Percentiles rank a stretch among this genome's conserved stretches.
phyloP scores from a whole-genome alignment of 352 stramenopile genomes.

The Phytophthora gonapodyides region DNA sequence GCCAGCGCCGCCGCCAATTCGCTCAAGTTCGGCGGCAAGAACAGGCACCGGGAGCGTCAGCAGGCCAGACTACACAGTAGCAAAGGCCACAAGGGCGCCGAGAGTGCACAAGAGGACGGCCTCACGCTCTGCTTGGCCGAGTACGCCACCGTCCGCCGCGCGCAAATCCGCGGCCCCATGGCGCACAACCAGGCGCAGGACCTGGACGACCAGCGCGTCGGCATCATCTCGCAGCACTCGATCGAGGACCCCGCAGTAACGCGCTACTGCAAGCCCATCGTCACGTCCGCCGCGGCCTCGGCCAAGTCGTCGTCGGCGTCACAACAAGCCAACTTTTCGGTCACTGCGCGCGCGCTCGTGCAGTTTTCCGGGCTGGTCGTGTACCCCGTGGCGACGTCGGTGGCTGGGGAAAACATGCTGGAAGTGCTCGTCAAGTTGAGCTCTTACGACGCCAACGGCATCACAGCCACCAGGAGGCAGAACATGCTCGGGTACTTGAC shows the following conservation, averaged over 20 bases:
- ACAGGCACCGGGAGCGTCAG: slow-evolving; percentile 28
- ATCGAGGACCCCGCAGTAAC: slow-evolving; percentile 65
- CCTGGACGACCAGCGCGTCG: slow-evolving; percentile 55
- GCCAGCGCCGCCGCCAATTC: slow-evolving; percentile 32
- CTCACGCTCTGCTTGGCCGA: slow-evolving; percentile 62
- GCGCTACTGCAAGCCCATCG: slow-evolving; percentile 63
- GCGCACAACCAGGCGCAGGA: slow-evolving; percentile 36
- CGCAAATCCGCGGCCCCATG: slow-evolving; percentile 40
- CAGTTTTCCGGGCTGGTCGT: slow-evolving; percentile 70
- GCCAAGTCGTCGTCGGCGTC: slow-evolving; percentile 16
- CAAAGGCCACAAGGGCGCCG: slow-evolving; percentile 10
- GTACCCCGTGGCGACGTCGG: slow-evolving; percentile 55
- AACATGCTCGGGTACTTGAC: slow-evolving; percentile 60
- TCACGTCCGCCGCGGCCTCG: slow-evolving; percentile 24
- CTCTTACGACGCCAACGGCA: slow-evolving; percentile 53
- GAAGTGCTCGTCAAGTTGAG: slow-evolving; percentile 74
- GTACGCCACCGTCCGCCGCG: slow-evolving; percentile 64
- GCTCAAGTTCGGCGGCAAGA: slow-evolving; percentile 51
- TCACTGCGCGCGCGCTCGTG: slow-evolving; percentile 49
- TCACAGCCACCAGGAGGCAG: slow-evolving; percentile 43
- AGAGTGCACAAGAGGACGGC: slow-evolving; percentile 30
- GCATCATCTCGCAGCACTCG: slow-evolving; percentile 74
- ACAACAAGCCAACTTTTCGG: slow-evolving; percentile 28
- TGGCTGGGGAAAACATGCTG: slow-evolving; percentile 44
- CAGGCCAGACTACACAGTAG: slow-evolving; percentile 11